These are phyloP conservation scores for Diaporthe citri DNA, from an alignment of 2,329 filamentous ascomycete genomes.

Conservation along the genomic window DNA sequence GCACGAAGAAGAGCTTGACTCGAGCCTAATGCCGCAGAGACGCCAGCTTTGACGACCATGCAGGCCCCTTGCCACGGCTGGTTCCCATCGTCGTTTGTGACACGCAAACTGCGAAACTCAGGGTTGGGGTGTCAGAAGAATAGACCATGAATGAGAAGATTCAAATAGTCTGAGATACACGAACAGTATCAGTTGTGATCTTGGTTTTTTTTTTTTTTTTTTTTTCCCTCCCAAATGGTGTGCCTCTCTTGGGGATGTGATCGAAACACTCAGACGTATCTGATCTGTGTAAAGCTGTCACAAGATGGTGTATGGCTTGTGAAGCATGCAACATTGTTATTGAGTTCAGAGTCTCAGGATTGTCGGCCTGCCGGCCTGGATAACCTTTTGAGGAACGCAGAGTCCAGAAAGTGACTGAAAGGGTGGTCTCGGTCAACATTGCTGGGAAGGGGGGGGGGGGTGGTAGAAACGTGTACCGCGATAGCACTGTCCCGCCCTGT, in stretches of 20 bases:
- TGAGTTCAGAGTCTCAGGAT: background rate
- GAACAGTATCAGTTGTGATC: background rate
- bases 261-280: background rate
- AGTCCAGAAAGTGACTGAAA: background rate
- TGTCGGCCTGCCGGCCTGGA: background rate
- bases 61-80: constrained; percentile 10
- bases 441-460: background rate
- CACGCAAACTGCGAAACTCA: background rate
- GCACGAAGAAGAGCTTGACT: background rate
- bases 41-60: constrained; percentile 14
- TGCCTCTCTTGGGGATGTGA: constrained; percentile 1
- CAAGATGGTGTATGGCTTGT: constrained; percentile 14
- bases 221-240: background rate
- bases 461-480: constrained; percentile 3
- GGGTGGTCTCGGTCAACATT: constrained; percentile 11
- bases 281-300: constrained; percentile 4
- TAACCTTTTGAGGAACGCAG: background rate
- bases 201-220: background rate
- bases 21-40: constrained; percentile 8
- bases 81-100: constrained; percentile 5
- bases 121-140: background rate
- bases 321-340: background rate
- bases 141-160: background rate
- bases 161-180: constrained; percentile 14
- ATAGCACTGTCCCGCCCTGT: constrained; percentile 14